phyloP scores from a whole-genome alignment of 352 stramenopile genomes.

The Pythium grandisporangium region DNA sequence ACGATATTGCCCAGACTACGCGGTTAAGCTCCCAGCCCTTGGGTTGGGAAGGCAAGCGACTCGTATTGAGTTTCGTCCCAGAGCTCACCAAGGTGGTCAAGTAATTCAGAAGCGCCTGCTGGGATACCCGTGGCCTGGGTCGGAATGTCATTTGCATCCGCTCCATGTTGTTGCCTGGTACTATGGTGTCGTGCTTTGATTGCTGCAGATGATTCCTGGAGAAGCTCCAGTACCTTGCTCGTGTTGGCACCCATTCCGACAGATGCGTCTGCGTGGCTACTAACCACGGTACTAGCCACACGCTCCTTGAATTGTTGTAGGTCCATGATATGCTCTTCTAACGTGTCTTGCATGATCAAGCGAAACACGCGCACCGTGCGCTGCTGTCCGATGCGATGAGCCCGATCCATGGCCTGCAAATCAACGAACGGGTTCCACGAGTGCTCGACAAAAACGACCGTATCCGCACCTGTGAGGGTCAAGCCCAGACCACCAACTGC shows the following conservation, averaged over 20 bases:
- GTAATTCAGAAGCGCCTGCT: conserved; percentile 30
- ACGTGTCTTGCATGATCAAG: conserved; percentile 56
- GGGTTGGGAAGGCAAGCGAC: conserved; percentile 56
- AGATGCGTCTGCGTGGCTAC: conserved; percentile 29
- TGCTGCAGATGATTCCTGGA: conserved; percentile 39
- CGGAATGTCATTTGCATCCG: no score
- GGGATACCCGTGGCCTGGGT: no score
- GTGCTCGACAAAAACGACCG: conserved; percentile 97
- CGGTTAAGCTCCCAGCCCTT: no score
- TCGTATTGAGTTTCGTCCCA: conserved; percentile 81
- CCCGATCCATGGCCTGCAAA: conserved; percentile 87
- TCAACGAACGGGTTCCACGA: conserved; percentile 98
- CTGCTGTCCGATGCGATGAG: conserved; percentile 70
- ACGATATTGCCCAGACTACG: no score
- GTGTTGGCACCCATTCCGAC: conserved; percentile 61
- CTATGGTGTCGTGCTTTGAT: conserved; percentile 27
- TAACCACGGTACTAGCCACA: conserved; percentile 56
- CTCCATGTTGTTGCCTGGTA: no score
- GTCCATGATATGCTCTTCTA: conserved; percentile 78
- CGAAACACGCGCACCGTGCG: conserved; percentile 69
- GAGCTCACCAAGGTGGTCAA: conserved; percentile 63
- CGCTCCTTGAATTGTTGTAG: conserved; percentile 73
- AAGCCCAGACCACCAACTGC: conserved; percentile 93
- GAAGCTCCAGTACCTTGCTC: conserved; percentile 44
- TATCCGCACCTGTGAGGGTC: conserved; percentile 95